These are phyloP conservation scores for Cymbidium sinense DNA, from an alignment of 106 monocot species.

Conservation along the genomic window DNA sequence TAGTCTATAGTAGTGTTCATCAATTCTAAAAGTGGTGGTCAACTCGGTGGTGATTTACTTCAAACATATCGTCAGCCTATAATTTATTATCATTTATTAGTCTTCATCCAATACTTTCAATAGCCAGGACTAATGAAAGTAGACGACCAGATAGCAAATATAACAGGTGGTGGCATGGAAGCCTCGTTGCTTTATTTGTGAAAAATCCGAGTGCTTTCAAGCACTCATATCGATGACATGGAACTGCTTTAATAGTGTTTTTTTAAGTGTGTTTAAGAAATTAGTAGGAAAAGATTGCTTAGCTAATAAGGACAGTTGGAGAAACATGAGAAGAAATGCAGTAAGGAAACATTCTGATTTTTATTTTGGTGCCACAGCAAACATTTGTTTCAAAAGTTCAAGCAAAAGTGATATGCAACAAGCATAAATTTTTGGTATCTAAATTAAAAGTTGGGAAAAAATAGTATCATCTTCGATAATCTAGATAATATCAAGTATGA, in stretches of 20 bases:
- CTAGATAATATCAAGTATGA: background rate
- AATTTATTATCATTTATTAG: no score
- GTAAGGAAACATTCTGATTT: background rate
- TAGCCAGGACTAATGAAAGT: conserved; percentile 32
- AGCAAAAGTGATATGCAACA: background rate
- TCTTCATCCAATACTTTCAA: conserved; percentile 5
- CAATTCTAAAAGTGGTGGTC: conserved; percentile 80
- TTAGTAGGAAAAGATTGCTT: background rate
- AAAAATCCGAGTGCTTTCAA: no score
- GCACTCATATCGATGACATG: no score
- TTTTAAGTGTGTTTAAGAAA: background rate
- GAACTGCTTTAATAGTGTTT: background rate
- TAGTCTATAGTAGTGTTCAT: conserved; percentile 83
- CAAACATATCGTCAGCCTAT: conserved; percentile 62
- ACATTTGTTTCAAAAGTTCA: background rate
- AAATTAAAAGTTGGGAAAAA: background rate
- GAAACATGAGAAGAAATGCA: background rate
- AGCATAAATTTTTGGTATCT: background rate
- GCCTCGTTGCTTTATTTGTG: conserved; percentile 22
- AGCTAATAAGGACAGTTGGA: background rate
- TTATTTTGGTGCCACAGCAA: background rate
- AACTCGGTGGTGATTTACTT: conserved; percentile 75
- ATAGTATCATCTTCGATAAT: background rate
- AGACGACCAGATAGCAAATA: conserved; percentile 53
- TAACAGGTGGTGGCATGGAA: conserved; percentile 8